Conservation (phyloP, 257 asterid genomes). For the Solanum rostratum region DNA sequence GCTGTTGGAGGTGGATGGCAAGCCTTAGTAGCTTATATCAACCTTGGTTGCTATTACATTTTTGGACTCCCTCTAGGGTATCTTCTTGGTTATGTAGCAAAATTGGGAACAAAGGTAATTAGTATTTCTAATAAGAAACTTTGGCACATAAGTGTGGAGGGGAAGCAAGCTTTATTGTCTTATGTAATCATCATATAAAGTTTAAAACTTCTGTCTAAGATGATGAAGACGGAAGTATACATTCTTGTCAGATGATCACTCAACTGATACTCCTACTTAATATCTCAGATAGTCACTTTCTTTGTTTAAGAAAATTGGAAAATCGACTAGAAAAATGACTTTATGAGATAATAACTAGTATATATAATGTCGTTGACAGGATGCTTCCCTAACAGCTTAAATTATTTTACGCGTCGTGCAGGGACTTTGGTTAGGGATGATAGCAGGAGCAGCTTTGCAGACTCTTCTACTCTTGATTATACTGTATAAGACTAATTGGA, state of each 20-base stretch:
- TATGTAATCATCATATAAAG: neutral
- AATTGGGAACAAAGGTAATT: slow-evolving; percentile 43
- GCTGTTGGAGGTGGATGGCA: slow-evolving; percentile 92
- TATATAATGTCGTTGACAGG: neutral
- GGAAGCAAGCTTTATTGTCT: too few species aligned
- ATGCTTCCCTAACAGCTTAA: neutral
- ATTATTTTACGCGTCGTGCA: neutral
- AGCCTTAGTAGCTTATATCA: slow-evolving; percentile 68
- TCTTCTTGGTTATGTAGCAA: slow-evolving; percentile 50
- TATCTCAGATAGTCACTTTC: neutral
- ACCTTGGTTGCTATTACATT: slow-evolving; percentile 58
- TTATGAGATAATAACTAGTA: neutral
- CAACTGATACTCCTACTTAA: neutral
- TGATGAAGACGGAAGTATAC: neutral
- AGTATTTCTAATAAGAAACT: neutral
- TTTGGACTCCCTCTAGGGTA: slow-evolving; percentile 65
- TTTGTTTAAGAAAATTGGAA: neutral
- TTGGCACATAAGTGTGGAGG: neutral
- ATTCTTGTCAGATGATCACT: neutral
- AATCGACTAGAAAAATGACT: neutral
- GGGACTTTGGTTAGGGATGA: slow-evolving; percentile 87
- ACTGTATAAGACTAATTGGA: slow-evolving; percentile 64
- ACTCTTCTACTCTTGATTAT: slow-evolving; percentile 39
- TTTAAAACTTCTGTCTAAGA: neutral
- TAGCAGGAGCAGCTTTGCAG: slow-evolving; percentile 52